Percentiles rank a stretch among this genome's conserved stretches.
These are phyloP conservation scores for Zygosaccharomyces pseudobailii DNA, from an alignment of 1,139 yeast species.

Conservation along the genomic window DNA sequence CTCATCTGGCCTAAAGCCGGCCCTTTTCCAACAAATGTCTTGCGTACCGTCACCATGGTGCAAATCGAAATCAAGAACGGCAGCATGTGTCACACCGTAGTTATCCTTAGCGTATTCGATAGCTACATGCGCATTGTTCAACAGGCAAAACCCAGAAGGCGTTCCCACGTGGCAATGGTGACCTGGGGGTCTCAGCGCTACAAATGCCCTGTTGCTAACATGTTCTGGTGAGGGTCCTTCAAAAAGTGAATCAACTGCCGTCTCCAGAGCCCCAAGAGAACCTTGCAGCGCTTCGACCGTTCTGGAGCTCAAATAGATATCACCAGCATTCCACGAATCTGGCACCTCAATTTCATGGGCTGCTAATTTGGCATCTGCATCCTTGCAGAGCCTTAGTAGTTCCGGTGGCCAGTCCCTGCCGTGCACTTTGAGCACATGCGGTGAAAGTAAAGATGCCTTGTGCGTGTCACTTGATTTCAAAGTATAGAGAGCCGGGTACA, in stretches of 20 bases:
- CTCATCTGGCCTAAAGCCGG: constrained; percentile 39
- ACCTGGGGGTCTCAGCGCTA: constrained; percentile 78
- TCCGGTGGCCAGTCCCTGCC: constrained; percentile 69
- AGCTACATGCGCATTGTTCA: constrained; percentile 79
- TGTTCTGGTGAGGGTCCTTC: constrained; percentile 29
- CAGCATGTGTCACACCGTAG: constrained; percentile 73
- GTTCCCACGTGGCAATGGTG: constrained; percentile 84
- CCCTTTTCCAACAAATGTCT: constrained; percentile 80
- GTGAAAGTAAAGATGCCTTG: constrained; percentile 28
- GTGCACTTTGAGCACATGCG: constrained; percentile 70
- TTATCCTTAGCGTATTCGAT: constrained; percentile 69
- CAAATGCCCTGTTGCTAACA: constrained; percentile 57
- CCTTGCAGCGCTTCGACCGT: constrained; percentile 75
- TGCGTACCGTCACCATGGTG: constrained; percentile 95
- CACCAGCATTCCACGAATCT: constrained; percentile 78
- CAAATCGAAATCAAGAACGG: constrained; percentile 74
- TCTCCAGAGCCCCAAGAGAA: constrained; percentile 72
- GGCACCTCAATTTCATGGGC: constrained; percentile 68
- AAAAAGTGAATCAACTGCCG: constrained; percentile 60
- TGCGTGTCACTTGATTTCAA: constrained; percentile 40
- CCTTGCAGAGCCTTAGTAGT: constrained; percentile 54
- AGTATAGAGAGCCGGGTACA: constrained; percentile 59
- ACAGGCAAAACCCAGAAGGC: constrained; percentile 83
- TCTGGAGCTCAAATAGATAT: constrained; percentile 64
- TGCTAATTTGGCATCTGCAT: constrained; percentile 51